Percentiles rank a stretch among this genome's conserved stretches.
Conservation (phyloP, 345 rosid genomes). For the Geranium rotundifolium region DNA sequence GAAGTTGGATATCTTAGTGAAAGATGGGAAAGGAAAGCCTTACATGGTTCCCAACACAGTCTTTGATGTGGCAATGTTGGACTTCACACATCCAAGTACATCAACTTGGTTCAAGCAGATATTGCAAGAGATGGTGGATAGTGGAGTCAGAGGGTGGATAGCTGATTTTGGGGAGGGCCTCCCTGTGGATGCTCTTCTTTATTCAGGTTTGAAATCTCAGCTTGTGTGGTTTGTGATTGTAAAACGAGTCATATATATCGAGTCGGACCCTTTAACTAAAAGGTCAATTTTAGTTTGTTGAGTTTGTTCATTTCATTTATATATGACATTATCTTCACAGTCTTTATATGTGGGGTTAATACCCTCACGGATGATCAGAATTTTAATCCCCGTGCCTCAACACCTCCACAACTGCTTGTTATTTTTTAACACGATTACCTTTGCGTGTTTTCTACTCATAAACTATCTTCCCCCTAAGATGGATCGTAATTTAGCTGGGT, state of each 20-base stretch:
- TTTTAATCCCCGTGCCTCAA: no score
- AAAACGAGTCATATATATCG: not conserved
- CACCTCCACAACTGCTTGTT: no score
- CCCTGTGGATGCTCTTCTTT: conserved; percentile 48
- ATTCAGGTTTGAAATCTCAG: conserved; percentile 35
- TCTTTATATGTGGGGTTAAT: no score
- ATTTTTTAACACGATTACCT: no score
- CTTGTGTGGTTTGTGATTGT: not conserved
- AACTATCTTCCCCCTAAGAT: no score
- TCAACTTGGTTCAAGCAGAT: conserved; percentile 55
- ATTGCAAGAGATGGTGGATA: conserved; percentile 52
- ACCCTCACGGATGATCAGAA: no score
- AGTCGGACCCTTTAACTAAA: not conserved
- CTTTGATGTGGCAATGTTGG: conserved; percentile 69
- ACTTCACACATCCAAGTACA: conserved; percentile 58
- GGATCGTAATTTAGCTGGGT: no score
- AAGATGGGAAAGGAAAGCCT: conserved; percentile 39
- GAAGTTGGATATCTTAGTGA: conserved; percentile 44
- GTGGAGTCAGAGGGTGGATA: conserved; percentile 73
- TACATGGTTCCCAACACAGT: conserved; percentile 71
- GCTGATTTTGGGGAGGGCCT: conserved; percentile 83
- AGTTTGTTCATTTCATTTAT: no score
- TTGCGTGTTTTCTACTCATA: no score
- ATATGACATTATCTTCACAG: no score
- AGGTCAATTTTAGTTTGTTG: not conserved